Base-by-base conservation (phyloP, 1,284 basidiomycete genomes). In the Uromyces viciae-fabae region DNA sequence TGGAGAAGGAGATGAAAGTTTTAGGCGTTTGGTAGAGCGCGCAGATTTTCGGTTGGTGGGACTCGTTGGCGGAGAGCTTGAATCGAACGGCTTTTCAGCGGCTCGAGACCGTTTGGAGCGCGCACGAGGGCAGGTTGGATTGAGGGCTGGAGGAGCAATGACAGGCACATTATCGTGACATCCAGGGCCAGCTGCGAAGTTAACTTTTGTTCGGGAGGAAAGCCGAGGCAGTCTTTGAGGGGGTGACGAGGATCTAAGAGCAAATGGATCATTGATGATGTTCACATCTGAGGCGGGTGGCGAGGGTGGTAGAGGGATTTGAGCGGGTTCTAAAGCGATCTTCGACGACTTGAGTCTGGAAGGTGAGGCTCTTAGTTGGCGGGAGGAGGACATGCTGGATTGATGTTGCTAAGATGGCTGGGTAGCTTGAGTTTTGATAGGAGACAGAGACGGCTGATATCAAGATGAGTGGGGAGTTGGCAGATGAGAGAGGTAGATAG, bases 301-400 rank as follows among this genome's bases (percentile, higher is more conserved):
- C 4, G 74, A 75, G 31, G 74, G 74, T 7, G 74, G 74, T 11
- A 75, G 42, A 33, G 74, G 74, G 42, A 75, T 62, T 68, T 68
- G 66, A 28, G 66, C 66, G 17, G 66, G 66, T 17, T 43, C 25
- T 8, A 68, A 43, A 46, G 66, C 40, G 25, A 43, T 43, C 33
- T 38, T 68, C 19, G 62, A 66, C 9, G 38, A 66, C 36, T 66
- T 68, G 66, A 28, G 3, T 46, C 66, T 43, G 42, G 66, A 68
- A 11, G 66, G 66, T 7, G 66, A 68, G 19, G 66, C n/a, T n/a
- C 66, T 40, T 28, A 28, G 49, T 15, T 28, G 40, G 31, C 40
- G 38, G 33, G 66, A 43, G 62, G 62, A n/a, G 1, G 66, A 46
- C 40, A 46, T 42, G 1, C 28, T n/a, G n/a, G n/a, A n/a, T n/a